Conservation (phyloP, 2,329 filamentous ascomycete species). For the Aspergillus sclerotialis region DNA sequence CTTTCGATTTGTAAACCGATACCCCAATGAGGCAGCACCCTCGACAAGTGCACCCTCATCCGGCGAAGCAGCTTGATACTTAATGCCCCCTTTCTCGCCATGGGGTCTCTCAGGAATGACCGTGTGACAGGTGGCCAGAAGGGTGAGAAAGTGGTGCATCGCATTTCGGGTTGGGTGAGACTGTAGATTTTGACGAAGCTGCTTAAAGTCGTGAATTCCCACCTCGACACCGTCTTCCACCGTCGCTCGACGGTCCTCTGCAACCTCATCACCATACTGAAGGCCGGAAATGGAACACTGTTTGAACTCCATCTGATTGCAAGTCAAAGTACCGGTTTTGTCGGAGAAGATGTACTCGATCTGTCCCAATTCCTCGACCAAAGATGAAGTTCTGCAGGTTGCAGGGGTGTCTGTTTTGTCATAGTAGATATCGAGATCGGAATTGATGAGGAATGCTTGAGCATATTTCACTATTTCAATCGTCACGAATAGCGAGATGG, state of each 20-base stretch:
- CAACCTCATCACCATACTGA: conserved; percentile 86
- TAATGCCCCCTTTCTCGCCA: conserved; percentile 72
- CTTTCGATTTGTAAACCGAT: conserved; percentile 84
- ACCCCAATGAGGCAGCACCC: conserved; percentile 77
- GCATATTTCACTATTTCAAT: conserved; percentile 97
- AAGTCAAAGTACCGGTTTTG: conserved; percentile 95
- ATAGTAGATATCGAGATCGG: conserved; percentile 96
- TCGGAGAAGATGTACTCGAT: conserved; percentile 98
- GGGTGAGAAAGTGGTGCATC: conserved; percentile 77
- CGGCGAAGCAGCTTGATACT: conserved; percentile 95
- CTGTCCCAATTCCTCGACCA: conserved; percentile 95
- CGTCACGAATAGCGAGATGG: conserved; percentile 95
- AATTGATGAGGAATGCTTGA: conserved; percentile 95
- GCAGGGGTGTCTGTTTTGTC: conserved; percentile 91
- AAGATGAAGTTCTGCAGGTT: conserved; percentile 88
- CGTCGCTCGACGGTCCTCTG: conserved; percentile 79
- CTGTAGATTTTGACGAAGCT: conserved; percentile 62
- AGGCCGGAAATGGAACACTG: conserved; percentile 89
- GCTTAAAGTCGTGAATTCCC: conserved; percentile 78
- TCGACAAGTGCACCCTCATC: conserved; percentile 96
- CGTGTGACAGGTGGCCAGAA: conserved; percentile 88
- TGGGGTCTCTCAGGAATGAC: conserved; percentile 88
- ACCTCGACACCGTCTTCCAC: conserved; percentile 70
- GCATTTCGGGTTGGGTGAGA: conserved; percentile 52
- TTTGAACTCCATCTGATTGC: conserved; percentile 98